Conservation (phyloP, 2,329 filamentous ascomycete species). For the Lachnellula occidentalis region DNA sequence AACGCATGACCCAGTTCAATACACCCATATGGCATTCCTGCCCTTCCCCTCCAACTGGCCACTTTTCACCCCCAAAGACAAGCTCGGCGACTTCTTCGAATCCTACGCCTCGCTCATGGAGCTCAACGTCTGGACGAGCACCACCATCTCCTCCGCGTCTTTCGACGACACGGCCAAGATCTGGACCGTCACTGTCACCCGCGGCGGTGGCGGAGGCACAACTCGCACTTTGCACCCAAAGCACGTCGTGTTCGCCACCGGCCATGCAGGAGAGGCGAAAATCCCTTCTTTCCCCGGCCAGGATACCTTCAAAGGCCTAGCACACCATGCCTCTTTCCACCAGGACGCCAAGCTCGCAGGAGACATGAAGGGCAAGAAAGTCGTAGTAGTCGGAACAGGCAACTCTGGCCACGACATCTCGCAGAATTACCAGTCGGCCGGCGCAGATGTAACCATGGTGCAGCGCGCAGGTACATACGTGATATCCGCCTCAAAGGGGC, state of each 20-base stretch:
- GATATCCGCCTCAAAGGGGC: constrained; percentile 42
- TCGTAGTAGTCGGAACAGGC: constrained; percentile 59
- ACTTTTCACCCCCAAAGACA: constrained; percentile 67
- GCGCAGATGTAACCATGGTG: constrained; percentile 62
- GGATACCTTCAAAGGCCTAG: constrained; percentile 49
- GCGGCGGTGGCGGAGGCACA: constrained; percentile 26
- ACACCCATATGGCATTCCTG: constrained; percentile 58
- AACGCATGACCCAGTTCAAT: constrained; percentile 59
- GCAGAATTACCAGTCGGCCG: constrained; percentile 61
- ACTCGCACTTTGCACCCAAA: constrained; percentile 15
- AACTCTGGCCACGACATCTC: constrained; percentile 66
- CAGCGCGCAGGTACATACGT: constrained; percentile 64
- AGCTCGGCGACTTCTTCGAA: constrained; percentile 64
- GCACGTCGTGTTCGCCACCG: constrained; percentile 24
- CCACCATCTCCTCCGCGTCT: constrained; percentile 41
- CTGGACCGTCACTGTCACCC: constrained; percentile 52
- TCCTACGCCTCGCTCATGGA: constrained; percentile 60
- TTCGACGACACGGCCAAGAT: constrained; percentile 44
- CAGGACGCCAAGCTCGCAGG: constrained; percentile 31
- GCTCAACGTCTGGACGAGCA: constrained; percentile 60
- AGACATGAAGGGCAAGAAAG: constrained; percentile 50
- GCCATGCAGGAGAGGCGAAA: constrained; percentile 44
- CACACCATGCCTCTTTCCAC: constrained; percentile 4
- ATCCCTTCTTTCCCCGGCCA: constrained; percentile 42
- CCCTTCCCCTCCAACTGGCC: constrained; percentile 62